Percentiles rank a stretch among this genome's conserved stretches.
phyloP scores from a whole-genome alignment of 2,329 filamentous ascomycete species.

The Grosmannia serpens region DNA sequence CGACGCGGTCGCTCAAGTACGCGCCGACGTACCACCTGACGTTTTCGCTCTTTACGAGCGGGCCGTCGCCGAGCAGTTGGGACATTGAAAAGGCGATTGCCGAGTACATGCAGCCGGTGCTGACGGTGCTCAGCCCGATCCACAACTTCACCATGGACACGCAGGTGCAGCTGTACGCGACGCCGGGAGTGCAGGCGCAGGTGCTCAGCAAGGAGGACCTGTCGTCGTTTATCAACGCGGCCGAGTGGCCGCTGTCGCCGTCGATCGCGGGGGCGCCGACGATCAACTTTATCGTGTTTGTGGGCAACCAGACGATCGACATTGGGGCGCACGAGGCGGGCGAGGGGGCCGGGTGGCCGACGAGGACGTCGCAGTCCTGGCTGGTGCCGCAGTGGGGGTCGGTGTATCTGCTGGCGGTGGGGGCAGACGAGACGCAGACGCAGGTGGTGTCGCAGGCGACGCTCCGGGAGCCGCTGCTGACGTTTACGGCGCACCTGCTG shows the following conservation, averaged over 20 bases:
- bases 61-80: conserved; percentile 72
- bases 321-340: conserved; percentile 13
- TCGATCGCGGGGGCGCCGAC: conserved; percentile 90
- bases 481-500: conserved; percentile 82
- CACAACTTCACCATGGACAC: conserved; percentile 95
- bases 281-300: conserved; percentile 89
- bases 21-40: conserved; percentile 90
- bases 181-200: conserved; percentile 48
- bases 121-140: conserved; percentile 68
- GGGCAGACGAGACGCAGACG: conserved; percentile 6
- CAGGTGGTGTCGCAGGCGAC: conserved; percentile 53
- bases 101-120: conserved; percentile 69
- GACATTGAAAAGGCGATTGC: conserved; percentile 74
- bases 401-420: conserved; percentile 45
- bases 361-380: conserved; percentile 54
- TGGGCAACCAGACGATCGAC: conserved; percentile 64
- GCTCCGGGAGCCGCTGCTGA: conserved; percentile 71
- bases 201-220: conserved; percentile 75
- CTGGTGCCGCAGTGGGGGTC: conserved; percentile 92
- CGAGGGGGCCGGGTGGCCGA: conserved; percentile 25
- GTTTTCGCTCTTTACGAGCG: conserved; percentile 85
- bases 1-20: conserved; percentile 79
- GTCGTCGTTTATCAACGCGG: conserved; percentile 91
- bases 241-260: conserved; percentile 91
- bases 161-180: conserved; percentile 90